Percentiles rank a stretch among this genome's conserved stretches.
Conservation (phyloP, 768 basidiomycete genomes). For the Suillus spraguei region DNA sequence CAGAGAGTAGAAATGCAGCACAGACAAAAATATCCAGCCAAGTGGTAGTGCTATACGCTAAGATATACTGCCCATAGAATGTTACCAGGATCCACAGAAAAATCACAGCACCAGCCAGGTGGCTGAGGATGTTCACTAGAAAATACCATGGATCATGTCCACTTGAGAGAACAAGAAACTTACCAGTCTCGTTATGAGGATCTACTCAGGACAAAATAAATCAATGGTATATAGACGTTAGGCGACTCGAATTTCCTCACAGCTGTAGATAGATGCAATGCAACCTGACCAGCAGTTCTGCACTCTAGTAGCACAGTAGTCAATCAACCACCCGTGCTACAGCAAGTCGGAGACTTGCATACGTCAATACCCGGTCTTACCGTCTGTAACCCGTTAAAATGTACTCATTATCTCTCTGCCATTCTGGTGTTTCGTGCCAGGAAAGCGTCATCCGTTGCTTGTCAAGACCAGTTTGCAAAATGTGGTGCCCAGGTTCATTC, state of each 20-base stretch:
- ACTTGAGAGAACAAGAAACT: slow-evolving; percentile 14
- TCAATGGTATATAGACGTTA: slow-evolving; percentile 17
- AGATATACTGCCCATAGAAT: slow-evolving; percentile 53
- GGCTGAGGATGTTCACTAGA: slow-evolving; percentile 85
- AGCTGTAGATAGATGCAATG: slow-evolving; percentile 62
- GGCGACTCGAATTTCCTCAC: slow-evolving; percentile 43
- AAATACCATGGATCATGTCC: slow-evolving; percentile 16
- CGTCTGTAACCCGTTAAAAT: slow-evolving; percentile 70
- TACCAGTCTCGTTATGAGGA: slow-evolving; percentile 79
- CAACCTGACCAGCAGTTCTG: slow-evolving; percentile 67
- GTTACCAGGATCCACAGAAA: slow-evolving; percentile 59
- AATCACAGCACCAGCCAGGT: slow-evolving; percentile 68
- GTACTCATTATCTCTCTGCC: slow-evolving; percentile 76
- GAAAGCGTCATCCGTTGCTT: slow-evolving; percentile 34
- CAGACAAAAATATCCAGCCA: slow-evolving; percentile 66
- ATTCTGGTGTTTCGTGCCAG: slow-evolving; percentile 65
- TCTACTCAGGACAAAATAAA: slow-evolving; percentile 43
- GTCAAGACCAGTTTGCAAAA: slow-evolving; percentile 6
- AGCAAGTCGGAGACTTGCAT: slow-evolving; percentile 12
- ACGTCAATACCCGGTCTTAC: slow-evolving; percentile 38
- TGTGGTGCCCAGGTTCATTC: slow-evolving; percentile 14
- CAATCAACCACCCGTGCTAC: slow-evolving; percentile 8
- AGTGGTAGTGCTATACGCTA: slow-evolving; percentile 52
- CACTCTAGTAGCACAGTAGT: slow-evolving; percentile 39
- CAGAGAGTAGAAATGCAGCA: slow-evolving; percentile 66